Evolutionary conservation across 1,139 yeast species (phyloP), one percentile per base, ranked within the genome.

Genomic region (Pichia sp.): DNA sequence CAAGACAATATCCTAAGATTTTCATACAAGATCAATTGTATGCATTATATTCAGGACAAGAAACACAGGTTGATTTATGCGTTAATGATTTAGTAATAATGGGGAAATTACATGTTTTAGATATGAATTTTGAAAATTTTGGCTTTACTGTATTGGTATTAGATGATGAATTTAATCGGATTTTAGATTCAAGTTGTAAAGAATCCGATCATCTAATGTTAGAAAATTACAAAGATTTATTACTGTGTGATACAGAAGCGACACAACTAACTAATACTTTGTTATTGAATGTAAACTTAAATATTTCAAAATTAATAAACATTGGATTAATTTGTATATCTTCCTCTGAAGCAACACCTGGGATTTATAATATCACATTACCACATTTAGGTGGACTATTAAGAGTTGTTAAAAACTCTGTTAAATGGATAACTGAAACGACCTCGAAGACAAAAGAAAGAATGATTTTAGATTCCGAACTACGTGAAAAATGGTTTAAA

Each of bases 381-480:
- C 95, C 95, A 0, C 77, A 76, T 56, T 74, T 84, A 61, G 95
- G 86, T 3, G 73, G 79, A 0, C 79, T 70, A 56, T 70, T 79
- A 49, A 77, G 75, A 58, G 71, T 77, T 38, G 72, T 80, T 10
- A 44, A 51, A 70, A 73, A 64, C 59, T 55, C 70, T 38, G 80
- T 46, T 5, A 48, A 44, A 19, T 53, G 56, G 56, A 44, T 53
- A 9, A 45, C 41, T 16, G 42, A 28, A 7, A 41, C n/a, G 8
- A 51, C 53, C 1, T n/a, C 19, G 0, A 48, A 49, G 27, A 48
- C 55, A 25, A 42, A 46, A 33, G 50, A 49, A n/a, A 36, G 34
- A 27, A 48, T 48, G 51, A 48, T 53, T 2, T 27, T 42, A 11
- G 47, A 47, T 14, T n/a, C 49, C 3, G 50, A 44, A 14, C 14